These are phyloP conservation scores for Neurospora sp. DNA, from an alignment of 495 filamentous ascomycete genomes.

Conservation along the genomic window DNA sequence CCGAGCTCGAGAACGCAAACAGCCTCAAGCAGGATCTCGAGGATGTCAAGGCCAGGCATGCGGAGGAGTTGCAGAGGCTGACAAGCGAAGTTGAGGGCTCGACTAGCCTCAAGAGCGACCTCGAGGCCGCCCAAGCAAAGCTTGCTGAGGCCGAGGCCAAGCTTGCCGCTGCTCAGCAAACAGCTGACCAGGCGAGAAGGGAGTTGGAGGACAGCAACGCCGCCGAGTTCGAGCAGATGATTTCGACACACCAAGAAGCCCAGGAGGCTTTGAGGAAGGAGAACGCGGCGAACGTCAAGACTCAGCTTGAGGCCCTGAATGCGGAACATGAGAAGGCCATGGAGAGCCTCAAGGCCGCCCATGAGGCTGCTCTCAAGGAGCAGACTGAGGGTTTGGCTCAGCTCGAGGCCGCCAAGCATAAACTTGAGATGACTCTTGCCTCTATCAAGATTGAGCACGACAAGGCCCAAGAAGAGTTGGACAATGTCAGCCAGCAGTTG, in stretches of 20 bases:
- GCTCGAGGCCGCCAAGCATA: conserved; percentile 12
- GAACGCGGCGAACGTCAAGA: conserved; percentile 18
- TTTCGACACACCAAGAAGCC: conserved; percentile 32
- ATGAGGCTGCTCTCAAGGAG: conserved; percentile 14
- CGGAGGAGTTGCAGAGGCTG: conserved; percentile 20
- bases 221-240: conserved; percentile 39
- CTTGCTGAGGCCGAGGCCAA: conserved; percentile 29
- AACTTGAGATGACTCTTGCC: conserved; percentile 12
- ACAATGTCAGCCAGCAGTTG: conserved; percentile 36
- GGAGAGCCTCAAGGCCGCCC: conserved; percentile 31
- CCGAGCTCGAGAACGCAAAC: conserved; percentile 20
- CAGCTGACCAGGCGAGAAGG: conserved; percentile 31
- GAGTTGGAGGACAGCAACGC: conserved; percentile 34
- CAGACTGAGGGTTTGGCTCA: conserved; percentile 14
- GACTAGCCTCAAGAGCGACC: conserved; percentile 19
- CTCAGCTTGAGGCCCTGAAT: conserved; percentile 30
- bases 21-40: conserved; percentile 18
- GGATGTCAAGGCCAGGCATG: conserved; percentile 19
- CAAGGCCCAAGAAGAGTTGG: conserved; percentile 31
- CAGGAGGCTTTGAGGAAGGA: conserved; percentile 30
- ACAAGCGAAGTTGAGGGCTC: conserved; percentile 29
- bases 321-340: conserved; percentile 31
- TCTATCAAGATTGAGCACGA: conserved; percentile 23
- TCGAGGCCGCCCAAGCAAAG: conserved; percentile 28
- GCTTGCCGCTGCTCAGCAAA: conserved; percentile 19